Conservation (phyloP, 805 yeast genomes). For the Deakozyma indianensis region DNA sequence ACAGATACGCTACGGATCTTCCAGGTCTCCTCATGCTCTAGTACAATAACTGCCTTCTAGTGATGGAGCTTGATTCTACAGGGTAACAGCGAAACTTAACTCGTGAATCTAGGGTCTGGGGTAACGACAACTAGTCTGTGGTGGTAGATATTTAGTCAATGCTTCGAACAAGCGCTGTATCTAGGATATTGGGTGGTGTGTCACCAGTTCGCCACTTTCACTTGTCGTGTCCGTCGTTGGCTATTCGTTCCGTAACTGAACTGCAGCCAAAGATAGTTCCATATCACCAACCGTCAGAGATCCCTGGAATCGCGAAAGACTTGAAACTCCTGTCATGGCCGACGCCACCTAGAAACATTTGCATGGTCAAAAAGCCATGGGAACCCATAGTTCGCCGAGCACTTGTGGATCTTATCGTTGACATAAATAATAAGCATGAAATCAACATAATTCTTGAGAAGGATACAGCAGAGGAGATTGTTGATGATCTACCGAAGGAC, state of each 20-base stretch:
- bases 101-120: too few relatives aligned
- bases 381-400: constrained; percentile 49
- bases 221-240: too few relatives aligned
- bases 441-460: constrained; percentile 66
- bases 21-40: too few relatives aligned
- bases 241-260: neutral
- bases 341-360: constrained; percentile 56
- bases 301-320: constrained; percentile 6
- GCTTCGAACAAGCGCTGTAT: too few relatives aligned
- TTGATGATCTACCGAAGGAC: constrained; percentile 9
- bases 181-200: too few relatives aligned
- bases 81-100: too few relatives aligned
- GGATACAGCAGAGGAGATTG: constrained; percentile 60
- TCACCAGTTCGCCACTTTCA: too few relatives aligned
- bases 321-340: constrained; percentile 42
- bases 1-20: too few relatives aligned
- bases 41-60: too few relatives aligned
- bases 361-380: constrained; percentile 79
- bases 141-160: too few relatives aligned
- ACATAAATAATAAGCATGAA: constrained; percentile 42
- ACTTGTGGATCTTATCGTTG: constrained; percentile 46
- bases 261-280: neutral
- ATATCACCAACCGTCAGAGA: neutral
- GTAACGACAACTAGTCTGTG: too few relatives aligned
- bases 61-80: too few relatives aligned